Evolutionary conservation across 192 early-diverging fungal species (phyloP).

Genomic region (Backusella tuberculispora): DNA sequence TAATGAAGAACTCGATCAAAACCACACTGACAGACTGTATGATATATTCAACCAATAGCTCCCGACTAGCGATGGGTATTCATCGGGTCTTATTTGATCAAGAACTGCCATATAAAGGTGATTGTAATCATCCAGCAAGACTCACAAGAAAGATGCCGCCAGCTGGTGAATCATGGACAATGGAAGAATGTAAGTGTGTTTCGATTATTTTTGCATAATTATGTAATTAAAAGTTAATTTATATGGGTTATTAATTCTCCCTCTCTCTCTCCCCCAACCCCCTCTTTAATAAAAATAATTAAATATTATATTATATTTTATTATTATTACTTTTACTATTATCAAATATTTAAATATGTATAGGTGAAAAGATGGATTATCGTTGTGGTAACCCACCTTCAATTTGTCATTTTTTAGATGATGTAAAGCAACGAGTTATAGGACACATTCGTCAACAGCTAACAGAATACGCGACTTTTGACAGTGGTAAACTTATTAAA

Average conservation of each 20-base stretch:
- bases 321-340: too few species aligned
- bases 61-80: conserved; percentile 42
- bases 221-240: neutral
- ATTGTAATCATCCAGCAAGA: conserved; percentile 54
- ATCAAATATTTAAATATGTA: neutral
- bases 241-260: too few species aligned
- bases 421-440: conserved; percentile 36
- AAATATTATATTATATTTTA: too few species aligned
- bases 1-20: conserved; percentile 25
- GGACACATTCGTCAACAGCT: conserved; percentile 30
- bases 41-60: conserved; percentile 21
- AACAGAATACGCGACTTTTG: conserved; percentile 22
- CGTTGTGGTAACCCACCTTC: conserved; percentile 64
- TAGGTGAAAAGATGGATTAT: conserved; percentile 55
- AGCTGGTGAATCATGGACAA: conserved; percentile 49
- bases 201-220: neutral
- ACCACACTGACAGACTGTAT: conserved; percentile 29
- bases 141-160: conserved; percentile 50
- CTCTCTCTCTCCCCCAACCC: neutral
- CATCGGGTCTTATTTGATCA: conserved; percentile 50
- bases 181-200: conserved; percentile 48
- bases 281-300: too few species aligned
- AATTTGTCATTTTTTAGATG: conserved; percentile 54
- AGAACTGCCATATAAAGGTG: conserved; percentile 57
- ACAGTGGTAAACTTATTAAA: conserved; percentile 26